These are phyloP conservation scores for Microdochium paspali DNA, from an alignment of 2,329 filamentous ascomycete species.

Conservation along the genomic window DNA sequence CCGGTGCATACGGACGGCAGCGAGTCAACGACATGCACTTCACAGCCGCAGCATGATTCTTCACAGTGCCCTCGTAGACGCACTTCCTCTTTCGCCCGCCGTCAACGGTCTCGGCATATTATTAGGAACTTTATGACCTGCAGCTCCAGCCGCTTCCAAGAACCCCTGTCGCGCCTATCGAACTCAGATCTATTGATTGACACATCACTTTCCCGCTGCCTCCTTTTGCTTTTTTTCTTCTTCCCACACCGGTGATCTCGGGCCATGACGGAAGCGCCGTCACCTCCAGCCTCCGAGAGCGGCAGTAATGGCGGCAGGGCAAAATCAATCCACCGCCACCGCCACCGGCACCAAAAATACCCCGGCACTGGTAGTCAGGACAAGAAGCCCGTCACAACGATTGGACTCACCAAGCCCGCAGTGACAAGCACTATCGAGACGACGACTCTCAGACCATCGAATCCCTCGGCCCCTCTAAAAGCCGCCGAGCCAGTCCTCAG, in stretches of 20 bases:
- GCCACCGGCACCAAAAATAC: no score
- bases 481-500: slow-evolving; percentile 31
- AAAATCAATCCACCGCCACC: neutral
- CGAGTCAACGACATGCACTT: no score
- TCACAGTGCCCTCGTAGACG: no score
- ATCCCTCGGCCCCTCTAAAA: slow-evolving; percentile 12
- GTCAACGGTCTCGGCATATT: no score
- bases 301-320: neutral
- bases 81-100: no score
- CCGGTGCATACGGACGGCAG: no score
- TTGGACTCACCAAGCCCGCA: neutral
- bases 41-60: no score
- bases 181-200: neutral
- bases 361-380: no score
- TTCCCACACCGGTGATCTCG: neutral
- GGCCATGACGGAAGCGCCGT: neutral
- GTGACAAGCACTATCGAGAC: neutral
- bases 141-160: no score
- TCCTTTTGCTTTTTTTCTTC: neutral
- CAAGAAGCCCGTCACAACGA: neutral
- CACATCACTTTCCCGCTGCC: neutral
- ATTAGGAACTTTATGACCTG: no score
- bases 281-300: neutral
- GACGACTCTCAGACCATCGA: no score
- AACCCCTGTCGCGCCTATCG: neutral